Percentiles rank a stretch among this genome's conserved stretches.
These are phyloP conservation scores for Scheffersomyces ergatensis DNA, from an alignment of 805 yeast genomes.

Conservation along the genomic window DNA sequence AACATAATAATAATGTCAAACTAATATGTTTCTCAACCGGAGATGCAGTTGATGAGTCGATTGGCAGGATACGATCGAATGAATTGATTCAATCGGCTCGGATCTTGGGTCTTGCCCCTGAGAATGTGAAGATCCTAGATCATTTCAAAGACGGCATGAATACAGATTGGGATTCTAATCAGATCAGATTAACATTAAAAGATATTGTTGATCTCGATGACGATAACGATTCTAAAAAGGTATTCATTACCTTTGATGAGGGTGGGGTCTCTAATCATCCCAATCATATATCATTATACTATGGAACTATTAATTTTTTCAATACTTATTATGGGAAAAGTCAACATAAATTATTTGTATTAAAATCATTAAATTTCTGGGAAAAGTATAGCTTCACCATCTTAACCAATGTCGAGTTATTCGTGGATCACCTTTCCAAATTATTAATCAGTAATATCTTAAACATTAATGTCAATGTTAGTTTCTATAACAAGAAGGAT, in stretches of 20 bases:
- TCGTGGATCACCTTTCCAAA: slow-evolving; percentile 35
- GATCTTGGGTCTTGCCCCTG: slow-evolving; percentile 47
- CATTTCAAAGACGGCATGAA: slow-evolving; percentile 63
- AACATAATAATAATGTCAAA: slow-evolving; percentile 49
- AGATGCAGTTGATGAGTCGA: slow-evolving; percentile 56
- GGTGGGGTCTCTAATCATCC: slow-evolving; percentile 82
- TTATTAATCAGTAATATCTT: slow-evolving; percentile 26
- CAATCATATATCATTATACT: slow-evolving; percentile 71
- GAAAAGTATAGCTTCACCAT: slow-evolving; percentile 51
- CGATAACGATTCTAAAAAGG: slow-evolving; percentile 16
- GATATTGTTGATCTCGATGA: slow-evolving; percentile 15
- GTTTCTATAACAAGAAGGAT: slow-evolving; percentile 27
- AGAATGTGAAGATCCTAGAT: slow-evolving; percentile 46
- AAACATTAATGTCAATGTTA: slow-evolving; percentile 26
- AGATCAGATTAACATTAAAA: slow-evolving; percentile 38
- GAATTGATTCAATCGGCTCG: slow-evolving; percentile 61
- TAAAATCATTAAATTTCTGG: slow-evolving; percentile 35
- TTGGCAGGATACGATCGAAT: slow-evolving; percentile 58
- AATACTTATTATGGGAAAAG: slow-evolving; percentile 9
- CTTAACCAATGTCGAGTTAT: slow-evolving; percentile 39
- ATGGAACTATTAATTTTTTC: slow-evolving; percentile 44
- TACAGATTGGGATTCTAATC: slow-evolving; percentile 55
- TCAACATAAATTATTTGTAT: slow-evolving; percentile 22
- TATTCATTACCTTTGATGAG: slow-evolving; percentile 76
- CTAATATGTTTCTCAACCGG: slow-evolving; percentile 78